Base-by-base conservation (phyloP, 2,329 filamentous ascomycete species). In the Aspergillus phoenicis region DNA sequence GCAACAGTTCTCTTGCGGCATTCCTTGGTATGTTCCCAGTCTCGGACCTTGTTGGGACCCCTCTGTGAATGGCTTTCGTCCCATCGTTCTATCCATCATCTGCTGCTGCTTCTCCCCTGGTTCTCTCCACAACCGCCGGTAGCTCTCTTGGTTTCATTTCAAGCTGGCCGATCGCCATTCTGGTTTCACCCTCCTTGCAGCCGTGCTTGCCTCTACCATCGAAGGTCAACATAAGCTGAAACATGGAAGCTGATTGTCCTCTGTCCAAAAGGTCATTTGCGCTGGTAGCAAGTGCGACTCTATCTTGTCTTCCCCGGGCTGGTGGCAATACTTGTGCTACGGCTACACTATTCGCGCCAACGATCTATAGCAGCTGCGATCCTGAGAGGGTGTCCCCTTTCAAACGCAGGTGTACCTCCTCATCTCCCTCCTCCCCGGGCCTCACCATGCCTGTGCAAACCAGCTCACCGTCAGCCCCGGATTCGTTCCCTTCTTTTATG, bases 401-500 rank as follows among this genome's bases (percentile, higher is more conserved):
- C 65, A 71, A 74, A 66, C 72, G 71, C 62, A 67, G 70, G 62
- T 67, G 69, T 52, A 63, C 62, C 41, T 66, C 61, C 20, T 61
- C 64, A 58, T 62, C 66, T 53, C 20, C 61, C 17, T 59, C 64
- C 57, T 62, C 66, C 54, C 20, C 41, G 36, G 57, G 60, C 63
- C 57, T 62, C 58, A 74, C 63, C 66, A 78, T 78, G 76, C 75
- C 77, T 63, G 72, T 77, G 64, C 75, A 77, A 70, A 74, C 76
- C 49, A 76, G 73, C 62, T 68, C 75, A 60, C 72, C 76, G 70
- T 74, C 75, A 65, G 67, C 76, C 51, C 71, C 75, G 66, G 74
- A 77, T 64, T 80, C 80, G 63, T 81, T 83, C 71, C 82, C 81
- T 57, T 82, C 82, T 48, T 83, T 83, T 67, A 83, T 81, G 78